These are phyloP conservation scores for Aspergillus aculeatus DNA, from an alignment of 2,329 filamentous ascomycete species.

Conservation along the genomic window DNA sequence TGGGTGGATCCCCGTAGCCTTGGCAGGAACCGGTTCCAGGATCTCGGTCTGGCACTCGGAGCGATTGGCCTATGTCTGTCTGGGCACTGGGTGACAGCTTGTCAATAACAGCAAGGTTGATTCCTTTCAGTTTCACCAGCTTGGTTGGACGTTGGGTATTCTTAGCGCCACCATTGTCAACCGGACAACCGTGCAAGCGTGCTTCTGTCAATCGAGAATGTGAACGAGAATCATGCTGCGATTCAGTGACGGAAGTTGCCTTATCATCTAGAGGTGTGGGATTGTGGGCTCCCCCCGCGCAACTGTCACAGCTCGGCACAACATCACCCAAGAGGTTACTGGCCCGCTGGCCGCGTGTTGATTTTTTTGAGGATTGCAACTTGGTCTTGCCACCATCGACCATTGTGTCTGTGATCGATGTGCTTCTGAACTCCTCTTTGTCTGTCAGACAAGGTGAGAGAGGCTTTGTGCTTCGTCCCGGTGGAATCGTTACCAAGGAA, in stretches of 20 bases:
- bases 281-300: background rate
- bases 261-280: background rate
- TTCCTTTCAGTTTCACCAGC: background rate
- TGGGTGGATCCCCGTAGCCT: background rate
- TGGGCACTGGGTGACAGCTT: background rate
- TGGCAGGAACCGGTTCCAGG: background rate
- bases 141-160: background rate
- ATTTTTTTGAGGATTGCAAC: background rate
- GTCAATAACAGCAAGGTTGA: background rate
- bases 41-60: background rate
- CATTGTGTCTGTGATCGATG: background rate
- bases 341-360: constrained; percentile 4
- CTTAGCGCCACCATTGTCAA: background rate
- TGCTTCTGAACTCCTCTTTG: background rate
- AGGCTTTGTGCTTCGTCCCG: background rate
- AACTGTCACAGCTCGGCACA: background rate
- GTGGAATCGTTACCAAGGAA: background rate
- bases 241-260: background rate
- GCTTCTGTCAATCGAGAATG: background rate
- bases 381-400: background rate
- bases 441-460: background rate
- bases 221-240: background rate
- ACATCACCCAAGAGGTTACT: background rate
- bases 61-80: background rate
- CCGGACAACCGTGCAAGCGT: background rate